These are phyloP conservation scores for Berkeleyomyces basicola DNA, from an alignment of 2,329 filamentous ascomycete species.

Conservation along the genomic window DNA sequence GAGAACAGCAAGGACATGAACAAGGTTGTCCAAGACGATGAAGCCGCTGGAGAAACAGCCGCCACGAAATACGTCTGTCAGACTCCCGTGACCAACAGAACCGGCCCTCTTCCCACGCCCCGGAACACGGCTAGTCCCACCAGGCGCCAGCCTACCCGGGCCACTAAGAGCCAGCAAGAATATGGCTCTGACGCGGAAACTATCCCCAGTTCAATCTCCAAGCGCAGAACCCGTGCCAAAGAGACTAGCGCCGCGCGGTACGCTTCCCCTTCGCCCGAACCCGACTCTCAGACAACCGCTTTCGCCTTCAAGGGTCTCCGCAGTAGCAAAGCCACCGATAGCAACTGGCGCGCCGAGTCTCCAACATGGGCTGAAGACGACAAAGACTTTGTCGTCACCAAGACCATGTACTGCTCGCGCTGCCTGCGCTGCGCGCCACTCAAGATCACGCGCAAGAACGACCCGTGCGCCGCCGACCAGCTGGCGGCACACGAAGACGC, in stretches of 20 bases:
- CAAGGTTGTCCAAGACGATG: not conserved
- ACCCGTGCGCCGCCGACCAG: slow-evolving; percentile 3
- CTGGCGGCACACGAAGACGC: slow-evolving; percentile 9
- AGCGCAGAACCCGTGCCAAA: not conserved
- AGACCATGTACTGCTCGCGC: slow-evolving; percentile 12
- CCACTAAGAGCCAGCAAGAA: not conserved
- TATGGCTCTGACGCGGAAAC: not conserved
- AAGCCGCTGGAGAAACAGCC: not conserved
- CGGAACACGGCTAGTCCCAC: not conserved
- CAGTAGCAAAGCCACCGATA: not conserved
- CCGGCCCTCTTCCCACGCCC: not conserved
- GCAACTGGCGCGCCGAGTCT: slow-evolving; percentile 1
- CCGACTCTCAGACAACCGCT: too few species aligned
- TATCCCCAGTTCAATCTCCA: not conserved
- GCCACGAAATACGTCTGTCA: not conserved
- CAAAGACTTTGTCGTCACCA: not conserved
- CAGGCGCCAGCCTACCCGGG: not conserved
- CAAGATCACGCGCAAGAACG: slow-evolving; percentile 4
- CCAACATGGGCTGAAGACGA: slow-evolving; percentile 2
- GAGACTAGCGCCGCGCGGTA: not conserved
- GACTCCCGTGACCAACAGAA: not conserved
- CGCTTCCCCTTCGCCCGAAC: not conserved
- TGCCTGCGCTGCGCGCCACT: slow-evolving; percentile 8
- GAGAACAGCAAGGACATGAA: not conserved
- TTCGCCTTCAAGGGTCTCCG: not conserved